A percentile compares a stretch with the other conserved stretches of the same genome.
Evolutionary conservation across 2,329 filamentous ascomycete species (phyloP).

Genomic region (Apiospora sp.): DNA sequence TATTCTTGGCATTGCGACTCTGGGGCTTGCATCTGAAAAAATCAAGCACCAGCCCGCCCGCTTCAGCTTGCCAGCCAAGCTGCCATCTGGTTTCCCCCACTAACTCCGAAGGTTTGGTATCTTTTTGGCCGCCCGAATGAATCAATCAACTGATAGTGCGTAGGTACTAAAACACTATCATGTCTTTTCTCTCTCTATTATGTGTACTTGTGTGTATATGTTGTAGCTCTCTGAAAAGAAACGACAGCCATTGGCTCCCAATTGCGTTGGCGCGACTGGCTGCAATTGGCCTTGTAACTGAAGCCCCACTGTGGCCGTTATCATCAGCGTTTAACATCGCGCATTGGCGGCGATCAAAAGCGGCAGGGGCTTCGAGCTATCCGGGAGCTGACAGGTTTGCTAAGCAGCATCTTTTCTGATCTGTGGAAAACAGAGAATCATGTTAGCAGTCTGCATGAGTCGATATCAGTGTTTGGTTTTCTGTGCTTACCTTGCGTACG

Average conservation of each 20-base stretch:
- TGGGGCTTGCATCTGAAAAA: background rate
- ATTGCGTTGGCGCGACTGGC: background rate
- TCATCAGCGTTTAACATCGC: background rate
- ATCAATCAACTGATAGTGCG: background rate
- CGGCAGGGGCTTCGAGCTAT: background rate
- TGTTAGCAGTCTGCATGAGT: background rate
- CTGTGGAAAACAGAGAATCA: background rate
- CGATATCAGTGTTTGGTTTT: too few relatives aligned
- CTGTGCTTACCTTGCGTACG: background rate
- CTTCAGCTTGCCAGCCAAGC: background rate
- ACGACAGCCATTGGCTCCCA: background rate
- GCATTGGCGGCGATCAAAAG: background rate
- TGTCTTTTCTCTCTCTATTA: conserved; percentile 6
- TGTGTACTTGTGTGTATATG: background rate
- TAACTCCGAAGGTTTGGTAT: conserved; percentile 15
- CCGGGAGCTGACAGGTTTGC: background rate
- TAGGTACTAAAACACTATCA: too few relatives aligned
- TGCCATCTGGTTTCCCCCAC: background rate
- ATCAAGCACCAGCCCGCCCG: background rate
- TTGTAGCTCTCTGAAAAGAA: background rate
- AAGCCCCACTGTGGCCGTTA: background rate
- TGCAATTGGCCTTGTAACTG: background rate
- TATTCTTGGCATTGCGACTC: conserved; percentile 7
- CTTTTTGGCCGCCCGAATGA: background rate
- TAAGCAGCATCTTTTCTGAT: background rate